Percentiles rank a stretch among this genome's conserved stretches.
phyloP scores from a whole-genome alignment of 495 filamentous ascomycete genomes.

The Astrocystis sublimbata region DNA sequence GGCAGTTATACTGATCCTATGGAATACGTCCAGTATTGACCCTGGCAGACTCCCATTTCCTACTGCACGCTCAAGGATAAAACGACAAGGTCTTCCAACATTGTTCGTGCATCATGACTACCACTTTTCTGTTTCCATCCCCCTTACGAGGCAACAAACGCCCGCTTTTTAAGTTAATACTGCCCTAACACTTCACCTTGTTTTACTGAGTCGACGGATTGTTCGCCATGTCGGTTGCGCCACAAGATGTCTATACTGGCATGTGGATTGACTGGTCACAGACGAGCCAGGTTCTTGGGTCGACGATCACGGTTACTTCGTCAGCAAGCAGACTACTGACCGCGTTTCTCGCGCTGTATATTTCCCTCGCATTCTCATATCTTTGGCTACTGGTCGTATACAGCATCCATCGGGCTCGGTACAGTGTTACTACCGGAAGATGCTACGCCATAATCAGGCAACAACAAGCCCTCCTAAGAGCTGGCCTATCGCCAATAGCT shows the following conservation, averaged over 20 bases:
- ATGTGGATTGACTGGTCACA: conserved; percentile 8
- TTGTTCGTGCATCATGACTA: too few relatives aligned
- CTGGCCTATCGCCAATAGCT: background rate
- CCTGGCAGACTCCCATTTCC: too few relatives aligned
- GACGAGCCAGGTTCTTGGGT: background rate
- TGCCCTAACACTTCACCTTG: too few relatives aligned
- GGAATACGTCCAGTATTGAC: too few relatives aligned
- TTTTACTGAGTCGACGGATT: background rate
- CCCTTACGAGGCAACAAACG: too few relatives aligned
- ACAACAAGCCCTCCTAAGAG: conserved; percentile 4
- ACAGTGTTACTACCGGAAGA: background rate
- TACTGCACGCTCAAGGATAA: too few relatives aligned
- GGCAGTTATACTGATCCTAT: too few relatives aligned
- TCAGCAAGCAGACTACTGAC: background rate
- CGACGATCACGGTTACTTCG: conserved; percentile 1
- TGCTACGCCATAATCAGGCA: conserved; percentile 1
- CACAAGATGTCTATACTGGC: conserved; percentile 1
- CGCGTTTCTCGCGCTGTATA: conserved; percentile 1
- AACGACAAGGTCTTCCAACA: too few relatives aligned
- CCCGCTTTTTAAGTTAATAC: too few relatives aligned
- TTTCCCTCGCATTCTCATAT: conserved; percentile 7
- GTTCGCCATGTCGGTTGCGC: background rate
- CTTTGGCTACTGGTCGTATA: conserved; percentile 10
- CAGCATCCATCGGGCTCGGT: conserved; percentile 1
- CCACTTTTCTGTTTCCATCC: too few relatives aligned